A percentile compares a stretch with the other conserved stretches of the same genome.
Evolutionary conservation across 306 rosid genomes (phyloP).

Genomic region (Begonia masoniana): DNA sequence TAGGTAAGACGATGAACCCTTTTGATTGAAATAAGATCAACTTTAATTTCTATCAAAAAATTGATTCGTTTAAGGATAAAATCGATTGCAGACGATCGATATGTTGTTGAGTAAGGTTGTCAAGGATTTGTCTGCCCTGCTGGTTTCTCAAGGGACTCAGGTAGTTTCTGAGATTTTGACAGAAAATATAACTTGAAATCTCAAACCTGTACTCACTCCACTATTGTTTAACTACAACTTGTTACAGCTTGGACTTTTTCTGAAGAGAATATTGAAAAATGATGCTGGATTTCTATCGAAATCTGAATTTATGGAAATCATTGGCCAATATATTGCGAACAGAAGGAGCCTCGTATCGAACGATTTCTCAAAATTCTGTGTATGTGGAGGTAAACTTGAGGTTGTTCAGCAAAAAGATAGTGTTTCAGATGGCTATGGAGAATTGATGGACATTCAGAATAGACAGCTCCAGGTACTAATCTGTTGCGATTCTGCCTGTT

Average conservation of each 20-base stretch:
- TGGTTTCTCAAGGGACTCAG: slow-evolving; percentile 91
- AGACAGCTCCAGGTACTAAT: slow-evolving; percentile 51
- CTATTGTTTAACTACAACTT: slow-evolving; percentile 1
- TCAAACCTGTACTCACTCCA: background rate
- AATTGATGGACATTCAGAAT: slow-evolving; percentile 40
- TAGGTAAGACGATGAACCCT: slow-evolving; percentile 65
- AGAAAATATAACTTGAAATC: background rate
- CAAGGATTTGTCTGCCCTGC: slow-evolving; percentile 73
- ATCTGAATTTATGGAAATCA: slow-evolving; percentile 53
- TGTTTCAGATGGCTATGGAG: slow-evolving; percentile 24
- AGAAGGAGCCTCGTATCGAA: slow-evolving; percentile 47
- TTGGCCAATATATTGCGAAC: slow-evolving; percentile 51
- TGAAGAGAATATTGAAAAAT: slow-evolving; percentile 66
- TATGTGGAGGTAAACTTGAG: slow-evolving; percentile 54
- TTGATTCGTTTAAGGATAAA: background rate
- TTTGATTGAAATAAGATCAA: slow-evolving; percentile 3
- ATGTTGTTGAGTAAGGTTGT: slow-evolving; percentile 61
- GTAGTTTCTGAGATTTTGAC: slow-evolving; percentile 18
- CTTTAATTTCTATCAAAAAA: background rate
- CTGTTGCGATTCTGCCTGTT: background rate
- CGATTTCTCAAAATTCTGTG: slow-evolving; percentile 60
- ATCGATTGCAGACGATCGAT: slow-evolving; percentile 55
- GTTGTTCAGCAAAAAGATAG: slow-evolving; percentile 14
- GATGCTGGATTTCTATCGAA: slow-evolving; percentile 37
- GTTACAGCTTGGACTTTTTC: slow-evolving; percentile 61